Conservation (phyloP, 108 stramenopile genomes). For the Cyclotella cryptica region DNA sequence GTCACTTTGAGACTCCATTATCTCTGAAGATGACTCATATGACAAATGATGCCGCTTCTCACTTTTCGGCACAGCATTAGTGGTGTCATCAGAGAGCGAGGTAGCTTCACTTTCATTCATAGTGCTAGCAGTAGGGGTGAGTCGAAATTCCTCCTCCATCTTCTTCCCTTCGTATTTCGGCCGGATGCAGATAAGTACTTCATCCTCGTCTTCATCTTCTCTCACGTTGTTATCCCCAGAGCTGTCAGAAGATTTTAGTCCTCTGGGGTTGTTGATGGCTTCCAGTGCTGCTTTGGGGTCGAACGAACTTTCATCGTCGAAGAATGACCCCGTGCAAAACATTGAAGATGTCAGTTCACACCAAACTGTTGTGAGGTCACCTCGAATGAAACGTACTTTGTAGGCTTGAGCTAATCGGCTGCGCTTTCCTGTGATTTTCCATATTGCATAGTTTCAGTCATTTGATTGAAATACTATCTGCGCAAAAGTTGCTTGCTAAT, state of each 20-base stretch:
- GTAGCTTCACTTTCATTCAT: too few species aligned
- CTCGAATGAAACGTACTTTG: background rate
- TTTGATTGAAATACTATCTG: too few species aligned
- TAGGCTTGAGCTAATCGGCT: background rate
- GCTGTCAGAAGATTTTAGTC: background rate
- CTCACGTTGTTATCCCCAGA: background rate
- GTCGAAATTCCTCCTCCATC: background rate
- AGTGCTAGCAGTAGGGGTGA: background rate
- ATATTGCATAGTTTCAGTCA: too few species aligned
- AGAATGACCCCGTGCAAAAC: background rate
- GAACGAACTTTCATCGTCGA: slow-evolving; percentile 1
- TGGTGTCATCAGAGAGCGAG: too few species aligned
- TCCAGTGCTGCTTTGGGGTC: background rate
- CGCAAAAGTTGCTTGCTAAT: too few species aligned
- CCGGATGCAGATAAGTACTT: slow-evolving; percentile 5
- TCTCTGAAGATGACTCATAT: too few species aligned
- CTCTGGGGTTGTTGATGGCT: background rate
- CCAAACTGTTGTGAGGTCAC: background rate
- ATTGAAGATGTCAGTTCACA: background rate
- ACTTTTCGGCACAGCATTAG: too few species aligned
- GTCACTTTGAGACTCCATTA: too few species aligned
- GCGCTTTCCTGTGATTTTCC: background rate
- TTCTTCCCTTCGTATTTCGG: background rate
- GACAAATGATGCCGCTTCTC: too few species aligned
- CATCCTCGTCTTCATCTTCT: slow-evolving; percentile 2